Percentiles rank a stretch among this genome's conserved stretches.
These are phyloP conservation scores for Tulasnella sp. DNA, from an alignment of 768 basidiomycete genomes.

Conservation along the genomic window DNA sequence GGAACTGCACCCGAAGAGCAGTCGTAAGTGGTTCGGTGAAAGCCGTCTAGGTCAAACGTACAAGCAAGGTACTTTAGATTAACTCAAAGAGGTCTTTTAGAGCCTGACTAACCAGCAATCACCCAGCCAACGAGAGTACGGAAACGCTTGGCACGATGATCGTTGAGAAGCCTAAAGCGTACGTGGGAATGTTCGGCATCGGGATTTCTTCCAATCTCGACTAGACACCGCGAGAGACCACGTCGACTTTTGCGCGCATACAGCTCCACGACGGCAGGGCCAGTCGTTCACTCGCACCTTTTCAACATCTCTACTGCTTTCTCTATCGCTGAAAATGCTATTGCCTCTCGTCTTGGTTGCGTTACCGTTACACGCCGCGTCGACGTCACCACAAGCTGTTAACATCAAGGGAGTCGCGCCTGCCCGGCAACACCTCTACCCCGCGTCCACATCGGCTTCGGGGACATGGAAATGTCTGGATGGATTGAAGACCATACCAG, in stretches of 20 bases:
- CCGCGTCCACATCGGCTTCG: constrained; percentile 30
- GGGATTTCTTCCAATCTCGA: background rate
- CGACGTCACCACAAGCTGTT: background rate
- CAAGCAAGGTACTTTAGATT: background rate
- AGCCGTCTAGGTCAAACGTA: no score
- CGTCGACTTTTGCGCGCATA: background rate
- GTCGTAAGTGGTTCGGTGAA: no score
- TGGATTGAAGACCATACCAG: constrained; percentile 64
- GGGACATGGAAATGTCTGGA: constrained; percentile 67
- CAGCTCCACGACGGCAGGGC: background rate
- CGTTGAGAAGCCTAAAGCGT: background rate
- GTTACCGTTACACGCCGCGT: constrained; percentile 1
- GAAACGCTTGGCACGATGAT: background rate
- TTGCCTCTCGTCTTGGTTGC: background rate
- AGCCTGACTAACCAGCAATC: background rate
- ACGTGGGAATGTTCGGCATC: background rate
- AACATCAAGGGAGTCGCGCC: constrained; percentile 12
- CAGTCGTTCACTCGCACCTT: background rate
- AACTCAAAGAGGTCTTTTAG: background rate
- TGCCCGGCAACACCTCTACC: constrained; percentile 4
- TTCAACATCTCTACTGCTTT: background rate
- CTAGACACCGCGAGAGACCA: background rate
- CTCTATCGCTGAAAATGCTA: background rate
- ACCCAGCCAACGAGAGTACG: background rate
- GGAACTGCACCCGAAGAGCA: no score